Base-by-base conservation (phyloP, 1,284 basidiomycete genomes). In the Cutaneotrichosporon cyanovorans region DNA sequence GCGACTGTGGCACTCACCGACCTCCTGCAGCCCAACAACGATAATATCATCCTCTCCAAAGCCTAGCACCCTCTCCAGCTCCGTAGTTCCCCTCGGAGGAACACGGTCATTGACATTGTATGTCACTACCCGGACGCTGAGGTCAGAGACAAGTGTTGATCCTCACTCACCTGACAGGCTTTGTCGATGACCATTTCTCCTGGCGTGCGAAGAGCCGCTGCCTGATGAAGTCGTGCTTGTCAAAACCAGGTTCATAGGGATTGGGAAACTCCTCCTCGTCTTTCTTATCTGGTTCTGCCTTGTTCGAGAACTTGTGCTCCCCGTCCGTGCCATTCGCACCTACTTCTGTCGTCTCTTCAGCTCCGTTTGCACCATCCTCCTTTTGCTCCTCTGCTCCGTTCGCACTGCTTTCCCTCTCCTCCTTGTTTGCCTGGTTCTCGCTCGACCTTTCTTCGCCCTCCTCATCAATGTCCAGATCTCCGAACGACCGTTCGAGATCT, bases 31-130 rank as follows among this genome's bases (percentile, higher is more conserved):
- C 1, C 66, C 65, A 28, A 68, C 61, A 1, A 68, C 66, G 21
- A 69, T 53, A 14, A 69, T 40, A 51, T 69, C 67, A 16, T 68
- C 65, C 7, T 51, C 48, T 3, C 64, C 67, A 10, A 55, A 37
- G 4, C 63, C 65, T 2, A 62, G 60, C 9, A 67, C 33, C 3
- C 61, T 48, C 3, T 43, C 49, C 1, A 69, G 50, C 40, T 69
- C 67, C n/a, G 46, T 59, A 3, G 67, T 66, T 0, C 62, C 64
- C 3, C 51, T 35, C 2, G 66, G 67, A 3, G 67, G 67, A 0
- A 65, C 40, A 19, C 61, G 61, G 40, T 68, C 65, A 42, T 69
- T 69, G 18, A 69, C 67, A 28, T 69, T 69, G 51, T 67, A 69
- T 4, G 66, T 69, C 10, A 58, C 61, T 12, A 61, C 41, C 6